Conservation (phyloP, 768 basidiomycete species). For the Boletus edulis region DNA sequence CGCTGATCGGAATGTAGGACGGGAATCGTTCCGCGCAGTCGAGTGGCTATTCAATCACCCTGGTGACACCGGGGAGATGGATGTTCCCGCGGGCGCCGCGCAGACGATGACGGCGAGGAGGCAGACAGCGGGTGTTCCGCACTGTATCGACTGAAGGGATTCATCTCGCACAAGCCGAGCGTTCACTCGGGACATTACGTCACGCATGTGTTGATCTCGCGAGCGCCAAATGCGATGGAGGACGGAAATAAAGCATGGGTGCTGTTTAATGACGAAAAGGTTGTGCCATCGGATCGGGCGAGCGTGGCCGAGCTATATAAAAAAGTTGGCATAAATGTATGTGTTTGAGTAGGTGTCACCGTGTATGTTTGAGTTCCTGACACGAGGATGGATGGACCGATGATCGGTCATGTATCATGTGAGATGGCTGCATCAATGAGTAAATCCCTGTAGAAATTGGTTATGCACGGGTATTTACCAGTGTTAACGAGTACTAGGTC, state of each 20-base stretch:
- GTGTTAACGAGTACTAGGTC: too few relatives aligned
- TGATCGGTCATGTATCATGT: too few relatives aligned
- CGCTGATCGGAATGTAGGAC: constrained; percentile 38
- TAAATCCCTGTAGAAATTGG: too few relatives aligned
- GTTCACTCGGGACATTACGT: constrained; percentile 96
- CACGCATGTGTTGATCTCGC: constrained; percentile 57
- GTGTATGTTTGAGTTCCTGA: too few relatives aligned
- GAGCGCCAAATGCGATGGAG: constrained; percentile 26
- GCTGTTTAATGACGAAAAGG: constrained; percentile 95
- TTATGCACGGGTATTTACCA: too few relatives aligned
- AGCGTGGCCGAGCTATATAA: constrained; percentile 75
- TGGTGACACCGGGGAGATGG: constrained; percentile 73
- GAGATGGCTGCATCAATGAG: too few relatives aligned
- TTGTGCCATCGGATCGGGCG: constrained; percentile 81
- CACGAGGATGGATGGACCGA: too few relatives aligned
- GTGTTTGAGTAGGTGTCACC: constrained; percentile 67
- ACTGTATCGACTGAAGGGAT: constrained; percentile 80
- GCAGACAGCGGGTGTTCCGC: constrained; percentile 41
- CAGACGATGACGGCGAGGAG: constrained; percentile 14
- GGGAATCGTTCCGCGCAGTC: constrained; percentile 80
- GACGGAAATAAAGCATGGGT: constrained; percentile 63
- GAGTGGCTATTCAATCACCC: constrained; percentile 97
- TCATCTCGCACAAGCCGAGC: constrained; percentile 95
- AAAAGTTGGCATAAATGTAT: constrained; percentile 89
- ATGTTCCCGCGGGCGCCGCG: constrained; percentile 23